Evolutionary conservation across 2,329 filamentous ascomycete species (phyloP), one percentile per base, ranked within the genome.

Genomic region (Hymenoscyphus albidus): DNA sequence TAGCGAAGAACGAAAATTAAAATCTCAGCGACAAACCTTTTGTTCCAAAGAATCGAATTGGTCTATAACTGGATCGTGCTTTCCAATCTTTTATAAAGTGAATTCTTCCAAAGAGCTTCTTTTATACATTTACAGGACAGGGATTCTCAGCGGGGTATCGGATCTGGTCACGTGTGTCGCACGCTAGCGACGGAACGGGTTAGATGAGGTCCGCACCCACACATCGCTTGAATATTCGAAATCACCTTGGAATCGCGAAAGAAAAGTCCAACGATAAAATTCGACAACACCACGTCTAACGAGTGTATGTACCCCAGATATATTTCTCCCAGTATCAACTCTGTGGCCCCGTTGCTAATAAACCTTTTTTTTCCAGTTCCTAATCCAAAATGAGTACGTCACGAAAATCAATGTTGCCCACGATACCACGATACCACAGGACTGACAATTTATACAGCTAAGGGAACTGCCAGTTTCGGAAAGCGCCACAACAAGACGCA

Each of bases 401-500:
- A 27, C 58, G 58, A 57, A 55, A 61, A 60, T 59, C 39, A 39
- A 44, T 38, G 35, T 31, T 38, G 42, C 51, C 58, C 39, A 16
- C 57, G 44, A 65, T 57, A 62, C 51, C 40, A 7, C 58, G 48
- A 65, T 58, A 58, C 58, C 39, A 65, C 39, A 55, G 32, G 12
- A 69, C 72, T 73, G 59, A 71, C 63, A 65, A 64, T 40, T 57
- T 62, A 59, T 18, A 68, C 63, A 75, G 73, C 74, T 58, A 76
- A 76, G 70, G 74, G 74, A 63, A 76, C 74, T 56, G 67, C 68
- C 63, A 69, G 65, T 40, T 76, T 76, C 66, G 74, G 74, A 61
- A 73, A 73, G 65, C 69, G 74, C 63, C 74, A 76, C 67, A 76
- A 76, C 70, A 76, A 76, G 71, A 71, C 73, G 67, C 74, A 76